A percentile compares a stretch with the other conserved stretches of the same genome.
Conservation (phyloP, 495 filamentous ascomycete species). For the Massariosphaeria phaeospora region DNA sequence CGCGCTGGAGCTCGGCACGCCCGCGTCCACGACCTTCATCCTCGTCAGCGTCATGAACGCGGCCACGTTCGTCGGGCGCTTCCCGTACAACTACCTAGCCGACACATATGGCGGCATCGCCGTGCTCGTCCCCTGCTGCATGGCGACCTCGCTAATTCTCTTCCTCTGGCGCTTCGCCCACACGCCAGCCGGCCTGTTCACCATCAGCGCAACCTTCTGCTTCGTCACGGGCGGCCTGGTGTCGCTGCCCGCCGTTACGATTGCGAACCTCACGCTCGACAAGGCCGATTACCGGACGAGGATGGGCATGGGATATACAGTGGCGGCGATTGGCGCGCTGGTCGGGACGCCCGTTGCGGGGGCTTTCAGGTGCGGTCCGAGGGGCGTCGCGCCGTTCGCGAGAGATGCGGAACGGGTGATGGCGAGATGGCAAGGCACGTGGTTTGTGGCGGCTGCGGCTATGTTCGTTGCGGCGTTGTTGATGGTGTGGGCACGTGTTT, state of each 20-base stretch:
- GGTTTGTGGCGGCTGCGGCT: constrained; percentile 4
- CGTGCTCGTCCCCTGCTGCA: constrained; percentile 17
- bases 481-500: constrained; percentile 4
- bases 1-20: constrained; percentile 9
- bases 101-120: constrained; percentile 19
- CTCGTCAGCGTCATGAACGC: constrained; percentile 21
- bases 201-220: constrained; percentile 7
- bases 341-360: constrained; percentile 33
- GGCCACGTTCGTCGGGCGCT: constrained; percentile 12
- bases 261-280: constrained; percentile 12
- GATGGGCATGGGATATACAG: constrained; percentile 22
- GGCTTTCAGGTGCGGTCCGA: constrained; percentile 37
- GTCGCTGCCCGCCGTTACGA: constrained; percentile 8
- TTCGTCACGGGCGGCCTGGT: constrained; percentile 16
- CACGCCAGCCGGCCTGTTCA: constrained; percentile 1
- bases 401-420: background rate
- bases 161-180: constrained; percentile 16
- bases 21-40: constrained; percentile 3
- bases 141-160: constrained; percentile 7
- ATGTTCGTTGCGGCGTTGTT: background rate
- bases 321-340: constrained; percentile 8
- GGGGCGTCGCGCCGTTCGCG: no score
- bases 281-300: constrained; percentile 7
- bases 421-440: constrained; percentile 11
- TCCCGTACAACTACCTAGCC: constrained; percentile 18